Base-by-base conservation (phyloP, 176 grass and related monocot genomes). In the Otatea glauca region DNA sequence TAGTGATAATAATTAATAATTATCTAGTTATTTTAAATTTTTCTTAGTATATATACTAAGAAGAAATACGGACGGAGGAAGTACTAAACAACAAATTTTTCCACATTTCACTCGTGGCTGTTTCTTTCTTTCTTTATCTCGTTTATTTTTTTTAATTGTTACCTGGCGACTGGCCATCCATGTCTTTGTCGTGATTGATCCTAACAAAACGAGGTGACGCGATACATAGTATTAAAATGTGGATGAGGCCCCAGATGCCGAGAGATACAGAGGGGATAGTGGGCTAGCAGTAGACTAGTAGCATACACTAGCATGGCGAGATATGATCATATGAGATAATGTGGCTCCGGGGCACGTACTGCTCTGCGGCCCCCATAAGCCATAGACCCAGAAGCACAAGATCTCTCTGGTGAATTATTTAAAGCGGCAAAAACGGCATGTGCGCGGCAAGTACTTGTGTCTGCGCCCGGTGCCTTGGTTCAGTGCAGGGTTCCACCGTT, bases 131-230 rank as follows among this genome's bases (percentile, higher is more conserved):
- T 44, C 59, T 62, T 25, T 62, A 25, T 5, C 73, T 10, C 3
- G 71, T 53, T 74, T 53, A 15, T 8, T 18, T 54, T 38, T 21
- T 10, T 1, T 53, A 6, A 8, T 51, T 37, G 34, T 35, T 35
- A 24, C 13, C 11, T 34, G 27, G 16, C 67, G 21, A 59, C 23
- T 25, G 85, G 70, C 12, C 62, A 80, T 53, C 61, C 29, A 11
- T 62, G 70, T 54, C 72, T 60, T 86, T 88, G 83, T 91, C 86
- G 81, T 89, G 76, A 73, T 80, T 76, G 83, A 75, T 82, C 83
- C 47, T 77, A 67, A 71, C 83, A 89, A 83, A 79, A 84, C 45
- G 24, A 65, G 68, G 86, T 86, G 62, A 86, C 77, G 21, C 58
- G 42, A 56, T 56, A 51, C 63, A 39, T 51, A 16, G 47, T 58